phyloP scores from a whole-genome alignment of 176 grass and related monocot genomes.

The Poa annua region DNA sequence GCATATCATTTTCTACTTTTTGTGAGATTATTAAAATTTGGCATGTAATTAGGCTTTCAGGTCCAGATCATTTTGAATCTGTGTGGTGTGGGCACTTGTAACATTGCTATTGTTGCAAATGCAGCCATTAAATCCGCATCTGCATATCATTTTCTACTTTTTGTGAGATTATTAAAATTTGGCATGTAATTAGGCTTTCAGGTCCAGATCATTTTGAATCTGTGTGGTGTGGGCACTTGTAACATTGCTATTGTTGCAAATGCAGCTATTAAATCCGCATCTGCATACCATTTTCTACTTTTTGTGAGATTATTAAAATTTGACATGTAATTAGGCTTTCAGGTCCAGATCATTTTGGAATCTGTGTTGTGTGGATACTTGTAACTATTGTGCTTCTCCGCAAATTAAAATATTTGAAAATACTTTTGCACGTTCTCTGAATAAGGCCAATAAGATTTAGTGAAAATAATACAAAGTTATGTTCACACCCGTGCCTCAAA shows the following conservation, averaged over 20 bases:
- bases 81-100: not conserved
- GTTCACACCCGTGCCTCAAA: not conserved
- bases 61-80: not conserved
- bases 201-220: not conserved
- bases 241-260: not conserved
- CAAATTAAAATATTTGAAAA: not conserved
- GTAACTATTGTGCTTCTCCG: not conserved
- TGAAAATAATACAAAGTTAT: not conserved
- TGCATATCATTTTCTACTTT: slow-evolving; percentile 11
- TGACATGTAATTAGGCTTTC: slow-evolving; percentile 28
- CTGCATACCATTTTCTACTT: slow-evolving; percentile 10
- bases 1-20: slow-evolving; percentile 2
- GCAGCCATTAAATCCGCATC: not conserved
- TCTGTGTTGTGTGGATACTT: not conserved
- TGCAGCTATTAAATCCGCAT: not conserved
- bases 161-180: slow-evolving; percentile 11
- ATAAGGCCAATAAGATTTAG: not conserved
- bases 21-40: slow-evolving; percentile 9
- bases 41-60: slow-evolving; percentile 26
- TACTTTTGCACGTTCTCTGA: not conserved
- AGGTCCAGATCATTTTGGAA: not conserved
- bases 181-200: slow-evolving; percentile 27
- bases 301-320: slow-evolving; percentile 9
- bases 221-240: not conserved
- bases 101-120: not conserved